These are phyloP conservation scores for Lactarius akahatsu DNA, from an alignment of 768 basidiomycete genomes.

Conservation along the genomic window DNA sequence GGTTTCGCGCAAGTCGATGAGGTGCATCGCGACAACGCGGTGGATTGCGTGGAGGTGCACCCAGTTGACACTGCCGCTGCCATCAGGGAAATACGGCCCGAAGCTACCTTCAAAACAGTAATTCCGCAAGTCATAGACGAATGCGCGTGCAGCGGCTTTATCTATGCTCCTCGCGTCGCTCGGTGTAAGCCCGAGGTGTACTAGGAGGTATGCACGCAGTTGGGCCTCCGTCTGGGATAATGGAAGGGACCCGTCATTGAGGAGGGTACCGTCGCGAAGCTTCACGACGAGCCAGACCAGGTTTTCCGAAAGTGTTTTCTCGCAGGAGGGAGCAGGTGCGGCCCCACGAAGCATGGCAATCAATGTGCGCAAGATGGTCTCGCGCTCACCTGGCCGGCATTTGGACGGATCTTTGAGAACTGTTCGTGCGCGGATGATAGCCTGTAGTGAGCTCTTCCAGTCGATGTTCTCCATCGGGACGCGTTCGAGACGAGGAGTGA, in stretches of 20 bases:
- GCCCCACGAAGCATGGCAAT: slow-evolving; percentile 48
- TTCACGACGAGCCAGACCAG: slow-evolving; percentile 50
- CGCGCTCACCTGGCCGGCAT: slow-evolving; percentile 46
- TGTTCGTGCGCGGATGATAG: slow-evolving; percentile 53
- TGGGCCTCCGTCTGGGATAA: slow-evolving; percentile 43
- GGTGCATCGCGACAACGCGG: slow-evolving; percentile 54
- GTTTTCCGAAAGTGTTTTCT: slow-evolving; percentile 46
- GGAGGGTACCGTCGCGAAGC: slow-evolving; percentile 44
- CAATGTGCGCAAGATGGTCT: slow-evolving; percentile 47
- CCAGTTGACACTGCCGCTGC: slow-evolving; percentile 55
- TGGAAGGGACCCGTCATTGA: slow-evolving; percentile 37
- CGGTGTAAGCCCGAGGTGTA: slow-evolving; percentile 54
- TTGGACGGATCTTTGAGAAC: slow-evolving; percentile 40
- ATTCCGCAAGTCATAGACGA: slow-evolving; percentile 61
- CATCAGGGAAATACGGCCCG: slow-evolving; percentile 54
- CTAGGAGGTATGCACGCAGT: slow-evolving; percentile 52
- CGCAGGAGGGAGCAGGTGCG: slow-evolving; percentile 38
- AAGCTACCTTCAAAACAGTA: slow-evolving; percentile 51
- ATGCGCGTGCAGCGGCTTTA: slow-evolving; percentile 48
- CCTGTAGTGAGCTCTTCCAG: slow-evolving; percentile 57
- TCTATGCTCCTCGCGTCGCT: slow-evolving; percentile 39
- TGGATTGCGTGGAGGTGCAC: slow-evolving; percentile 54
- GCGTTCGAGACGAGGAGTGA: slow-evolving; percentile 39
- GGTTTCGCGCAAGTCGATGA: slow-evolving; percentile 43
- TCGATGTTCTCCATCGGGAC: slow-evolving; percentile 24